Conservation (phyloP, 164 flowering plant genomes). For the Vitis rotundifolia region DNA sequence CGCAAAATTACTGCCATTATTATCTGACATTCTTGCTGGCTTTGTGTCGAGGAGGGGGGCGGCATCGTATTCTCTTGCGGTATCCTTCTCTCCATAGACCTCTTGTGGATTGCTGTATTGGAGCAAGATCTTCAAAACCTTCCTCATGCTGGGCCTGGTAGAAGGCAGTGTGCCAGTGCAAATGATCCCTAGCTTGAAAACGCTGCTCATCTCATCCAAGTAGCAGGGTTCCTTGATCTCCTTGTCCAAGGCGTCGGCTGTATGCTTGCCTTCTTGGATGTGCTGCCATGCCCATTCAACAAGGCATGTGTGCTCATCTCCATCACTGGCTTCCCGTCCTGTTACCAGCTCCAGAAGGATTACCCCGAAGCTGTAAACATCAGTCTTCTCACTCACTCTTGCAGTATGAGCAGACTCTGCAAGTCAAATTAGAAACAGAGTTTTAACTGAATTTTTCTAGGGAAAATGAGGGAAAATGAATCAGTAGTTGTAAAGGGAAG, state of each 20-base stretch:
- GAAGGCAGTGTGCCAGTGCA: constrained; percentile 55
- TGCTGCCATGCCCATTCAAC: constrained; percentile 67
- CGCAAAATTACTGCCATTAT: neutral
- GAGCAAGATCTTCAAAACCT: constrained; percentile 48
- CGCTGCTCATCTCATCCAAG: constrained; percentile 48
- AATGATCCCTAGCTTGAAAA: constrained; percentile 58
- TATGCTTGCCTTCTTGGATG: constrained; percentile 28
- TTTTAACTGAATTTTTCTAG: neutral
- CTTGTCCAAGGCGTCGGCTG: constrained; percentile 47
- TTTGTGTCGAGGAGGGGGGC: constrained; percentile 45
- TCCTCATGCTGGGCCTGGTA: constrained; percentile 63
- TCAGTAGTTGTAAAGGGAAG: neutral
- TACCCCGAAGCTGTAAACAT: constrained; percentile 82
- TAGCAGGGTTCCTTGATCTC: constrained; percentile 41
- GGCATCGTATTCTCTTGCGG: constrained; percentile 24
- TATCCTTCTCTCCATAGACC: constrained; percentile 11
- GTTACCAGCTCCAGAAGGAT: constrained; percentile 74
- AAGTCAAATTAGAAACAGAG: neutral
- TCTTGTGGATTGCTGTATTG: constrained; percentile 11
- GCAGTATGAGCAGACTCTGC: constrained; percentile 61
- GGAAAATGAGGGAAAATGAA: neutral
- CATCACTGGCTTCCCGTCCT: constrained; percentile 48
- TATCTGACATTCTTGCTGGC: neutral
- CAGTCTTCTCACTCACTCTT: constrained; percentile 66
- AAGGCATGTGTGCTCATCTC: constrained; percentile 48